phyloP scores from a whole-genome alignment of 2,329 filamentous ascomycete genomes.

The Chaetoscypha palmicola region DNA sequence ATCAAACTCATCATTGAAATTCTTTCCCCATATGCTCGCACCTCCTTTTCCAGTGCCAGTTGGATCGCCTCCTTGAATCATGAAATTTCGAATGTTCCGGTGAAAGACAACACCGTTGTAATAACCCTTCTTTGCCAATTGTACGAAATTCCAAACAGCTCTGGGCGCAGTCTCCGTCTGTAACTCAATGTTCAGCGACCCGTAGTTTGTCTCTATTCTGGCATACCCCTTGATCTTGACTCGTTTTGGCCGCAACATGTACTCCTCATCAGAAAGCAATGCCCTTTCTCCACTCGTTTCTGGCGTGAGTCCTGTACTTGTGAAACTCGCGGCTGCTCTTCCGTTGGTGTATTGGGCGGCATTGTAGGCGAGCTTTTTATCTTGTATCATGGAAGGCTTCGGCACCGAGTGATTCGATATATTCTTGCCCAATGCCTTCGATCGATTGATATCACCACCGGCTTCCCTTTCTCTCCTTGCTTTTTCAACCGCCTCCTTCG shows the following conservation, averaged over 20 bases:
- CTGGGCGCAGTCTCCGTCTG: conserved; percentile 86
- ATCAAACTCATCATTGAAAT: conserved; percentile 90
- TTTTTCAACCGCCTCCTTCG: conserved; percentile 89
- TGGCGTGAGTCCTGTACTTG: conserved; percentile 86
- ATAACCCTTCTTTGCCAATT: conserved; percentile 81
- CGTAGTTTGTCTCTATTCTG: conserved; percentile 77
- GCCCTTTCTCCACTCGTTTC: conserved; percentile 85
- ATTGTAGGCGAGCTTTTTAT: conserved; percentile 66
- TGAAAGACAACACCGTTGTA: conserved; percentile 83
- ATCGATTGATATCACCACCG: conserved; percentile 50
- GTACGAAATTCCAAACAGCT: conserved; percentile 95
- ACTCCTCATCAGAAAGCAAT: conserved; percentile 86
- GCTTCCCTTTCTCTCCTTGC: conserved; percentile 68
- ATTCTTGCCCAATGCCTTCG: conserved; percentile 34
- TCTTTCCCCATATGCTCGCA: conserved; percentile 84
- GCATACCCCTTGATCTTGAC: conserved; percentile 90
- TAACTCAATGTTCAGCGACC: conserved; percentile 80
- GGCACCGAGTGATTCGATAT: conserved; percentile 29
- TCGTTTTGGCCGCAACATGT: conserved; percentile 84
- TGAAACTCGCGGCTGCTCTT: conserved; percentile 86
- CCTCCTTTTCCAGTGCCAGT: conserved; percentile 90
- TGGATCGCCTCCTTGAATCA: conserved; percentile 96
- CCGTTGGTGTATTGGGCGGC: conserved; percentile 88
- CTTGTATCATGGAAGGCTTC: conserved; percentile 41
- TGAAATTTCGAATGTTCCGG: conserved; percentile 90